A percentile compares a stretch with the other conserved stretches of the same genome.
These are phyloP conservation scores for Colletotrichum melonis DNA, from an alignment of 2,329 filamentous ascomycete species.

Conservation along the genomic window DNA sequence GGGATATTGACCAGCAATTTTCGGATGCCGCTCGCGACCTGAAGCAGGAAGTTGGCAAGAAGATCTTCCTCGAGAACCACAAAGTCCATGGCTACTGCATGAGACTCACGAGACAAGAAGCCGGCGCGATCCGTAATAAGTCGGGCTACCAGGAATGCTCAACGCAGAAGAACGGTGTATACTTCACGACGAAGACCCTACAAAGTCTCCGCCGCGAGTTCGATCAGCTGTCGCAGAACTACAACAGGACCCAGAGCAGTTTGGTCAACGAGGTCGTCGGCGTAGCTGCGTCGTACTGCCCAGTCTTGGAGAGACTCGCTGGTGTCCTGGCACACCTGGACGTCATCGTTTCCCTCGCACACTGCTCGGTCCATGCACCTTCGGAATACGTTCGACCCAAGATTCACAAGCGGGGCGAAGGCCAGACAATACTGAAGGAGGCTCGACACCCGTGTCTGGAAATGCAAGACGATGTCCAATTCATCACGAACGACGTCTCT, in stretches of 20 bases:
- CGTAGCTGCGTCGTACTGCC: conserved; percentile 94
- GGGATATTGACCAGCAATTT: conserved; percentile 88
- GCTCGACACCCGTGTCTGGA: conserved; percentile 98
- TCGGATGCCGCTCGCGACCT: conserved; percentile 81
- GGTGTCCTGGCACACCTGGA: conserved; percentile 92
- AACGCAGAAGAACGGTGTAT: conserved; percentile 98
- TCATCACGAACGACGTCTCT: conserved; percentile 96
- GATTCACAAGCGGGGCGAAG: conserved; percentile 88
- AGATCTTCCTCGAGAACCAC: conserved; percentile 97
- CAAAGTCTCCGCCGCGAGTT: conserved; percentile 88
- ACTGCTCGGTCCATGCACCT: conserved; percentile 92
- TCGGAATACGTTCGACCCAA: conserved; percentile 91
- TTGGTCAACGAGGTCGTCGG: conserved; percentile 92
- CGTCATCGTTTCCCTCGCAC: conserved; percentile 93
- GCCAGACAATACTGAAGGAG: conserved; percentile 90
- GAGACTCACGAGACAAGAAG: conserved; percentile 90
- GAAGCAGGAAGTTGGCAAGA: conserved; percentile 95
- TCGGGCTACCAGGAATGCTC: conserved; percentile 92
- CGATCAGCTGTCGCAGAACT: conserved; percentile 92
- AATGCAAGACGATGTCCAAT: conserved; percentile 97
- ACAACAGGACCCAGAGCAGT: conserved; percentile 92
- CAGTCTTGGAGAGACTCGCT: conserved; percentile 89
- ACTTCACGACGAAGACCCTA: conserved; percentile 90
- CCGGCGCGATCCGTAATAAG: conserved; percentile 92
- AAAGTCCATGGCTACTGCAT: conserved; percentile 97